Base-by-base conservation (phyloP, 371 early-diverging fungal species). In the Apophysomyces ossiformis region DNA sequence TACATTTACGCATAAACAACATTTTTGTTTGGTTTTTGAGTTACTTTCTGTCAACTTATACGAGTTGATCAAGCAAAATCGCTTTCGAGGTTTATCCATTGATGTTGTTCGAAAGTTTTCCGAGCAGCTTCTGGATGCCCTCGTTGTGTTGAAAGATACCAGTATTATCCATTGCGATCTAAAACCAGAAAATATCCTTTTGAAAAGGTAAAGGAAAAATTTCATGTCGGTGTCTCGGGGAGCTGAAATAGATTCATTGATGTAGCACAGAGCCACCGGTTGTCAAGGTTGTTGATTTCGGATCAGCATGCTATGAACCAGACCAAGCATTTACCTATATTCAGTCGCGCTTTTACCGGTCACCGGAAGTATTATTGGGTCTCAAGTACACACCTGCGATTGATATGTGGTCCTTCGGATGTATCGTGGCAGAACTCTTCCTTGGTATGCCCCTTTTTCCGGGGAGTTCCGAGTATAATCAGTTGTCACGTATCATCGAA, bases 351-450 rank as follows among this genome's bases (percentile, higher is more conserved):
- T 99, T 97, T 81, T 99, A 99, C 73, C 90, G 99, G 44, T 93
- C 95, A 8, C 99, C 99, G 0, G 99, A 99, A 75, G 98, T 99
- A 9, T 90, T 99, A 18, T 74, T 99, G 58, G 98, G 96, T 37
- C 69, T 91, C 66, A 79, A 85, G 1, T 99, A 99, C 73, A 90
- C 87, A 56, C 92, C 86, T 69, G 88, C 95, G 5, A 96, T 99
- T 66, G 99, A 99, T 79, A 96, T 99, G 90, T 99, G 99, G 99
- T 92, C 93, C 41, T 79, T 99, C 44, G 99, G 99, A 0, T 99
- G 99, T 76, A 99, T 99, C 46, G 87, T 67, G 41, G 95, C 93
- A 26, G 99, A 99, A 72, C 83, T 99, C 37, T 89, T 92, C 65
- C 87, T 93, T 3, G 95, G 95, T 0, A 86, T 94, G 63, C 99